Evolutionary conservation across 2,329 filamentous ascomycete genomes (phyloP).

Genomic region (Lachnellula occidentalis): DNA sequence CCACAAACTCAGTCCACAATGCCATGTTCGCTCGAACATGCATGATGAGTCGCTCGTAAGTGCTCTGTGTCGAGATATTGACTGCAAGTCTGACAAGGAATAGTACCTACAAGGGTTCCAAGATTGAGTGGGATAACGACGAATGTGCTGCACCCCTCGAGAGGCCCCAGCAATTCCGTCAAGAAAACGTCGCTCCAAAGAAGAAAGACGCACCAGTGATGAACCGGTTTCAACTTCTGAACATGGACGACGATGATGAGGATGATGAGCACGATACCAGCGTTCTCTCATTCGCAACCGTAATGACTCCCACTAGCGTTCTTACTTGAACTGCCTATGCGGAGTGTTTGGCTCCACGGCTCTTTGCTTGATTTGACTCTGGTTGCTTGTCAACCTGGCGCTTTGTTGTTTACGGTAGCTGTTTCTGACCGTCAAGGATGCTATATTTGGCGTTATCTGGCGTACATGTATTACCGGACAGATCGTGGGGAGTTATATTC

Average conservation of each 20-base stretch:
- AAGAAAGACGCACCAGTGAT: slow-evolving; percentile 36
- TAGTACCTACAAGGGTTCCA: slow-evolving; percentile 62
- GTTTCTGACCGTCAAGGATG: background rate
- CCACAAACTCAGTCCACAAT: slow-evolving; percentile 71
- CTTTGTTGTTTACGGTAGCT: background rate
- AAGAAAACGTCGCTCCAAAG: slow-evolving; percentile 30
- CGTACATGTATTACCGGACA: slow-evolving; percentile 11
- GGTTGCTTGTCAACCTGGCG: background rate
- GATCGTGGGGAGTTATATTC: slow-evolving; percentile 10
- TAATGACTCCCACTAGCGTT: slow-evolving; percentile 4
- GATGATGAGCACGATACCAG: slow-evolving; percentile 15
- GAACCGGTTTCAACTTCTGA: slow-evolving; percentile 60
- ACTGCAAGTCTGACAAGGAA: slow-evolving; percentile 26
- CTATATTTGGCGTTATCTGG: slow-evolving; percentile 12
- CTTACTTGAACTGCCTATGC: background rate
- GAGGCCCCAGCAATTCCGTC: slow-evolving; percentile 23
- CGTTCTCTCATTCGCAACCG: slow-evolving; percentile 11
- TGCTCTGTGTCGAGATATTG: slow-evolving; percentile 14
- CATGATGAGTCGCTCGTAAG: slow-evolving; percentile 54
- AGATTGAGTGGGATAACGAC: slow-evolving; percentile 66
- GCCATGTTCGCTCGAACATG: slow-evolving; percentile 72
- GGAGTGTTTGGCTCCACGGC: background rate
- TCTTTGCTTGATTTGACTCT: background rate
- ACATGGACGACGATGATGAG: slow-evolving; percentile 39
- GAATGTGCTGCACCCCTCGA: slow-evolving; percentile 53